Evolutionary conservation across 208 protist species (phyloP).

Genomic region (Herpetomonas samuelpessoai): DNA sequence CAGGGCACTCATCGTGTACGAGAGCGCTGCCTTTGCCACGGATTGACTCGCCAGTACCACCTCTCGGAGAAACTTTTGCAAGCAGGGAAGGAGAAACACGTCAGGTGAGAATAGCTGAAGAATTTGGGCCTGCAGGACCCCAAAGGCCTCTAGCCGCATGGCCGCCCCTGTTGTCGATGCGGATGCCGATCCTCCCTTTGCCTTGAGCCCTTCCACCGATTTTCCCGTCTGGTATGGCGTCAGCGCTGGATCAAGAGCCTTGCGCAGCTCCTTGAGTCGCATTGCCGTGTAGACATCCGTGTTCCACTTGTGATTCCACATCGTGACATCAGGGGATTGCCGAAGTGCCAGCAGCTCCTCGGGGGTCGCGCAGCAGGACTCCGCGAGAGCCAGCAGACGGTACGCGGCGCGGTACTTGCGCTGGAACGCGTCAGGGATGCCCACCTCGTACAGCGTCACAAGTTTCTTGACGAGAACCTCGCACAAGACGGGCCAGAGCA

Average conservation of each 20-base stretch:
- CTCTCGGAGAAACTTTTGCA: slow-evolving; percentile 39
- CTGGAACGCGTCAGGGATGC: slow-evolving; percentile 77
- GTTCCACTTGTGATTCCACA: slow-evolving; percentile 90
- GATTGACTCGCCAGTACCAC: slow-evolving; percentile 8
- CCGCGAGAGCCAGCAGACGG: slow-evolving; percentile 47
- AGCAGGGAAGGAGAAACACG: slow-evolving; percentile 39
- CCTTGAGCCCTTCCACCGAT: neutral
- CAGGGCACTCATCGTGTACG: too few relatives aligned
- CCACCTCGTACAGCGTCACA: slow-evolving; percentile 66
- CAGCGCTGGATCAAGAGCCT: slow-evolving; percentile 12
- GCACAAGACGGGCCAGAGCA: slow-evolving; percentile 79
- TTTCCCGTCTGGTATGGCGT: neutral
- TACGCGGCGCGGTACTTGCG: slow-evolving; percentile 64
- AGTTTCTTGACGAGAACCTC: slow-evolving; percentile 80
- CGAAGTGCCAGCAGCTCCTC: slow-evolving; percentile 58
- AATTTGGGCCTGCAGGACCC: slow-evolving; percentile 18
- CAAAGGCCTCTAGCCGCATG: slow-evolving; percentile 25
- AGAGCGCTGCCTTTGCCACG: too few relatives aligned
- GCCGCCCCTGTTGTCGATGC: neutral
- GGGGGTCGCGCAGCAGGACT: slow-evolving; percentile 43
- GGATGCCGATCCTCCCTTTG: neutral
- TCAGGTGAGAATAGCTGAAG: slow-evolving; percentile 36
- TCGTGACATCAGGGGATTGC: slow-evolving; percentile 54
- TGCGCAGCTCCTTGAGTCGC: slow-evolving; percentile 51
- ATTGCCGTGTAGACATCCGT: slow-evolving; percentile 81